Base-by-base conservation (phyloP, 2,329 filamentous ascomycete species). In the Aspergillus flavus region DNA sequence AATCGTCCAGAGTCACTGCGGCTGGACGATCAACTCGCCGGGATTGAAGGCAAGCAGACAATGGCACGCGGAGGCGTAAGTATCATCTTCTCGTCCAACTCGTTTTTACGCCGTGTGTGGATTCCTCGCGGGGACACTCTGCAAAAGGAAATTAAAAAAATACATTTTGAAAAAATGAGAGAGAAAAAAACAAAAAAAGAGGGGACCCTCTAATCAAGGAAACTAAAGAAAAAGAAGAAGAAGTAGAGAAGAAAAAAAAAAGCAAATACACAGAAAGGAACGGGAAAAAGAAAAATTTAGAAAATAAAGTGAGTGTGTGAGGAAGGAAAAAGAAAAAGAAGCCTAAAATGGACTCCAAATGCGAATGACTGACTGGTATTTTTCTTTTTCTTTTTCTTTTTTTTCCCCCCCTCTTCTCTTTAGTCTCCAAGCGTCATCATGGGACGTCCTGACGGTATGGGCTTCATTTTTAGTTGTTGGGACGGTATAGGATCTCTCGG, bases 31-130 rank as follows among this genome's bases (percentile, higher is more conserved):
- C 52, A 55, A 32, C 32, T 39, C 30, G n/a, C 52, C 32, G 12
- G 52, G 32, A 55, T 55, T 16, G 52, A 36, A n/a, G 32, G 21
- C 52, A 55, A 55, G 52, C 21, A 39, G 52, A 54, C 52, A 55
- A 55, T 55, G 52, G 52, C 52, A 55, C 32, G 52, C 50, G 50
- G 50, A 54, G 50, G 50, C 52, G 52, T 34, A 39, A 55, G 32
- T 55, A 55, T 55, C 52, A 55, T 55, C 52, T 39, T 55, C 32
- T 55, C n/a, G 34, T 55, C 52, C 52, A n/a, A 55, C 52, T 55
- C 32, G 21, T 26, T 55, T 55, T 55, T 26, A n/a, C 48, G 28
- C 48, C 19, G 19, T 52, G 32, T 54, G 32, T 34, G 32, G 28
- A 54, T 54, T 55, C 32, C 45, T 39, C 34, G 32, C 32, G 52